Evolutionary conservation across 2,329 filamentous ascomycete genomes (phyloP).

Genomic region (Cryphonectria nitschkei): DNA sequence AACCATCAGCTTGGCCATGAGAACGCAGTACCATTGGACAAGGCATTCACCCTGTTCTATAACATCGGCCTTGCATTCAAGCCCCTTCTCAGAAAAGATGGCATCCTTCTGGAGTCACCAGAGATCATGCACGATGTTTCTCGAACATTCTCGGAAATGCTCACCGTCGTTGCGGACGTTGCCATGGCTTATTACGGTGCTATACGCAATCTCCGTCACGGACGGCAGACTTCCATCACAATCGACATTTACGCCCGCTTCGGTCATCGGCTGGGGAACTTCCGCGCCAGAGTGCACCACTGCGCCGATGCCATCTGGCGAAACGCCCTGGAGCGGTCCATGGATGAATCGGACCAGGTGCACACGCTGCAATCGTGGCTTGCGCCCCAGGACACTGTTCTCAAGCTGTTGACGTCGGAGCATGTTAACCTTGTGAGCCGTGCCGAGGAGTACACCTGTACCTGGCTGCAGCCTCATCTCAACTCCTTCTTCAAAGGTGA

Average conservation of each 20-base stretch:
- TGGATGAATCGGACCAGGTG: neutral
- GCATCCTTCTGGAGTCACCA: neutral
- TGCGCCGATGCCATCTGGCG: slow-evolving; percentile 9
- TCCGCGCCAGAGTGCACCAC: neutral
- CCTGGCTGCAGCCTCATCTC: slow-evolving; percentile 11
- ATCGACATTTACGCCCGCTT: slow-evolving; percentile 12
- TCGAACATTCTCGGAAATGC: slow-evolving; percentile 8
- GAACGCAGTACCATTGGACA: slow-evolving; percentile 8
- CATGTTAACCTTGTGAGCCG: slow-evolving; percentile 11
- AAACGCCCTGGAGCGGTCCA: neutral
- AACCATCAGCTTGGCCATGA: slow-evolving; percentile 6
- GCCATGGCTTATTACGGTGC: slow-evolving; percentile 10
- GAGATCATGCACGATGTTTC: slow-evolving; percentile 9
- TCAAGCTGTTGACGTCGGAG: slow-evolving; percentile 1
- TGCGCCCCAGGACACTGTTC: slow-evolving; percentile 7
- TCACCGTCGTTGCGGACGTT: slow-evolving; percentile 1
- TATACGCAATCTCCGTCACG: neutral
- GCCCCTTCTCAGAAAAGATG: neutral
- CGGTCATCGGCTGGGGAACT: slow-evolving; percentile 1
- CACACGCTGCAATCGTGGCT: slow-evolving; percentile 1
- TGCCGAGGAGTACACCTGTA: slow-evolving; percentile 12
- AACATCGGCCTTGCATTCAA: slow-evolving; percentile 2
- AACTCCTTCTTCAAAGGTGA: slow-evolving; percentile 15
- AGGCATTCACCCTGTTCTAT: slow-evolving; percentile 12
- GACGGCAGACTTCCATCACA: slow-evolving; percentile 1